Base-by-base conservation (phyloP, 1,284 basidiomycete genomes). In the Filobasidium uniguttulatum region DNA sequence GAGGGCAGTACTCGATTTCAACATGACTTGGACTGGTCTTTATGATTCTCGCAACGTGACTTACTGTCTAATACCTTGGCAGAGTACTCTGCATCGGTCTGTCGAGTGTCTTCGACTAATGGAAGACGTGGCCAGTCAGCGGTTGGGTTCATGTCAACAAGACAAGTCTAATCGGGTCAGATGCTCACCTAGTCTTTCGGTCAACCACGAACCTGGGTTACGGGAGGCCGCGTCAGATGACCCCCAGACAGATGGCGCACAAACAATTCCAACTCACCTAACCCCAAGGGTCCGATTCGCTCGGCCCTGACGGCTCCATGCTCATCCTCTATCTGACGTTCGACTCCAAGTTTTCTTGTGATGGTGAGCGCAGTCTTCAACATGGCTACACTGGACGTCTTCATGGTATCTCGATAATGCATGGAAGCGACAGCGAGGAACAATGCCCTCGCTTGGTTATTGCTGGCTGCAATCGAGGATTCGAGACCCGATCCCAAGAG, bases 361-460 rank as follows among this genome's bases (percentile, higher is more conserved):
- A 47, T 53, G 6, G 41, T 38, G 14, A 12, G 34, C 3, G 29
- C 31, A 9, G 44, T 33, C 29, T 31, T 46, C 26, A 53, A 34
- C 51, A 53, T 53, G 19, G 41, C 40, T 33, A 43, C 26, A 23
- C 46, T 41, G 20, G 47, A 36, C 15, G 44, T 46, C 8, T 40
- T 40, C 20, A 43, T 47, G 17, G 51, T 53, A 25, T 53, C 51
- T 10, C 40, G 30, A 30, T 48, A 53, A 19, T 53, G 51, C 1
- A 41, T 48, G 12, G 47, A 47, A 14, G 51, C 51, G n/a, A 53
- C 37, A 17, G 38, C 47, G 25, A 53, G 51, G 20, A 44, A 45
- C 26, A 53, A 38, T 15, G 46, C 38, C 28, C 47, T 38, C 5
- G 41, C 28, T 28, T 48, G 51, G 38, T 46, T 53, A 43, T 53